Evolutionary conservation across 129 eudicot species (phyloP), one percentile per base, ranked within the genome.

Genomic region (Heracleum sosnowskyi): DNA sequence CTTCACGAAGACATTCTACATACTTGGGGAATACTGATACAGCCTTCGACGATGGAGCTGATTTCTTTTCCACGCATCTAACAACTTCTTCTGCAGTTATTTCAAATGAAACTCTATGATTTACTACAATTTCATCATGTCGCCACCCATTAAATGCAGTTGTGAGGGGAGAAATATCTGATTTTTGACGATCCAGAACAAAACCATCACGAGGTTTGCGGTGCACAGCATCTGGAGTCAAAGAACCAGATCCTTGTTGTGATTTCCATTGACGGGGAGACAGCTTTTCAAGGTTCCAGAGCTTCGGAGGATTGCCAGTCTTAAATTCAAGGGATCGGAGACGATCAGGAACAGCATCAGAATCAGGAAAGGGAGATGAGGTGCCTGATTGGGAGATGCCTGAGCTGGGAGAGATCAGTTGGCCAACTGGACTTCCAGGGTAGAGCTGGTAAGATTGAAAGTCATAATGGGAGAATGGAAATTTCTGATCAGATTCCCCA

Each of bases 361-460:
- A 51, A 26, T 72, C 76, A 41, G 76, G 76, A n/a, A 72, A 83
- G 49, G 92, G 92, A 46, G 92, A 83, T 10, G 89, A 88, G 33
- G 92, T 86, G 81, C 93, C 93, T 8, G 93, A 89, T n/a, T 85
- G 87, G 31, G 93, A 89, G 60, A 89, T 78, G 74, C 98, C 98
- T 10, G 99, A 96, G 29, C 97, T 83, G 0, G 99, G 99, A 42
- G 99, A 96, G 84, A 96, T 86, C 80, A 94, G 78, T 39, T 92
- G 91, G 74, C 98, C 94, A 73, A 90, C 88, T 42, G 98, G 98
- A 83, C 98, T 95, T 75, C 98, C 98, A 11, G 99, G 99, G 74
- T 95, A 88, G 55, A 90, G 89, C 82, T 90, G 98, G 79, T 95
- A 92, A 10, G 96, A 60, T 9, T 77, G 49, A 28, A 77, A 77